These are phyloP conservation scores for Eucalyptus guilfoylei DNA, from an alignment of 345 rosid species.

Conservation along the genomic window DNA sequence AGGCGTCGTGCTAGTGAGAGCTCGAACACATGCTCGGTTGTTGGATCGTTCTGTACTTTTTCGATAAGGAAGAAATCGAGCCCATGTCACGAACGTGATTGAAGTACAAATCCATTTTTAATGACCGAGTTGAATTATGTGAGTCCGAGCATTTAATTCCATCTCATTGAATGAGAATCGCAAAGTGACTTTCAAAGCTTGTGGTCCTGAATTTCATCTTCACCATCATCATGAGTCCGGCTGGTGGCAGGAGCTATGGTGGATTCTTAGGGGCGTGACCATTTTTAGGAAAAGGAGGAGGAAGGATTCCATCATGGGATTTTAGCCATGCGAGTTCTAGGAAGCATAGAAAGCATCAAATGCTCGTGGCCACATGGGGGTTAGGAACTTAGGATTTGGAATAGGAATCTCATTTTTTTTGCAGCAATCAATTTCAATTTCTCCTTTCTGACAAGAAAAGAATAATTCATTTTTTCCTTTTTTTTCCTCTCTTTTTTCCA, in stretches of 20 bases:
- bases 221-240: neutral
- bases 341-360: neutral
- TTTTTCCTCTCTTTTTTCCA: neutral
- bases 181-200: neutral
- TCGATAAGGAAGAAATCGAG: neutral
- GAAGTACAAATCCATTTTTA: neutral
- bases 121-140: neutral
- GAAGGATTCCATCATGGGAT: neutral
- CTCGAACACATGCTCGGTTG: accelerated
- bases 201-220: neutral
- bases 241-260: neutral
- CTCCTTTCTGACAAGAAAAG: neutral
- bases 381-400: neutral
- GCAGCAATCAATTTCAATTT: neutral
- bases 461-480: neutral
- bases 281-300: neutral
- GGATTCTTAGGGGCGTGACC: neutral
- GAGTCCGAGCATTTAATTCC: neutral
- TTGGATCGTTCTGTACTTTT: accelerated
- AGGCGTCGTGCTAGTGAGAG: accelerated
- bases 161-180: neutral
- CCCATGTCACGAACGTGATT: neutral
- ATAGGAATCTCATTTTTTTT: neutral
- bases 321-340: neutral
- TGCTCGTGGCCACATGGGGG: neutral